Base-by-base conservation (phyloP, 306 rosid genomes). In the Crataegus laevigata region DNA sequence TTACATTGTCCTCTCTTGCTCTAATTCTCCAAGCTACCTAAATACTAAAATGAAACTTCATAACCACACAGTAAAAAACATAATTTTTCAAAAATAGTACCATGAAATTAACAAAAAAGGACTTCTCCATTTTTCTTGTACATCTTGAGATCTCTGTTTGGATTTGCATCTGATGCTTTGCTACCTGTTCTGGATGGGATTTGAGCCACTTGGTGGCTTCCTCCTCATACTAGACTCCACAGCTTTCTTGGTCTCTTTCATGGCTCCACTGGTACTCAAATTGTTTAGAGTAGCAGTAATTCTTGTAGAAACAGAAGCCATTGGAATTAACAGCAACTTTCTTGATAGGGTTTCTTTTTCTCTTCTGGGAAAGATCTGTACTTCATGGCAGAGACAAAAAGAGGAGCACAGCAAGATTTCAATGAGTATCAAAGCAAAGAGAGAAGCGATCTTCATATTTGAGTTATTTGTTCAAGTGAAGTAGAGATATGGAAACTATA, bases 401-500 rank as follows among this genome's bases (percentile, higher is more conserved):
- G 86, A 77, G 36, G 91, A 82, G 61, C 82, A 81, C 9, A 79
- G 17, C 75, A 87, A 79, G 78, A 77, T 77, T 78, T 76, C 78
- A 78, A 87, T 25, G 54, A 85, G 67, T 77, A 87, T 26, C 79
- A 88, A 75, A 75, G 87, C 84, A 18, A 75, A 80, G 68, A 88
- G 65, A 63, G 72, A 68, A 36, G 55, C 77, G 55, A 52, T 70
- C 83, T 80, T 84, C 87, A 83, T 85, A 61, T 47, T 78, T 63
- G 78, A 52, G 70, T 11, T 12, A 64, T 54, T 67, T 71, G 51
- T 45, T 84, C 68, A 43, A 32, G 72, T 47, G 65, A 63, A 57
- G 81, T 24, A 29, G 61, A 55, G 32, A 36, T 15, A 19, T 29
- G 47, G 24, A 68, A 3, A 69, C 40, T 28, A 62, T 7, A 19